These are phyloP conservation scores for Mycena galopus DNA, from an alignment of 768 basidiomycete species.

Conservation along the genomic window DNA sequence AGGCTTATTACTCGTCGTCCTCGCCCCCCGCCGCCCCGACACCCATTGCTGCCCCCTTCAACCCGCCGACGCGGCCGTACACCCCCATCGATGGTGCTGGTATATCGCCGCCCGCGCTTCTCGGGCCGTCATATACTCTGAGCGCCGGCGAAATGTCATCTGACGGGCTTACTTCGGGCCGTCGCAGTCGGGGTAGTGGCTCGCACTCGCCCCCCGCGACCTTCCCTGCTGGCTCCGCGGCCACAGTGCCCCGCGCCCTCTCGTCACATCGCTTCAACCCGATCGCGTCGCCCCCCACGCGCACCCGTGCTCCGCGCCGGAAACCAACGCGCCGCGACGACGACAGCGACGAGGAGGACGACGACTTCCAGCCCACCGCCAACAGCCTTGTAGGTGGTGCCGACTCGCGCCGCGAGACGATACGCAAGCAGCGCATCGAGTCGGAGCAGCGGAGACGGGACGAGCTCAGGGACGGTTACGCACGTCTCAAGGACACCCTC, in stretches of 20 bases:
- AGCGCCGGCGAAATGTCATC: constrained; percentile 80
- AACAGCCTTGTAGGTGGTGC: constrained; percentile 57
- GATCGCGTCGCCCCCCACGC: constrained; percentile 68
- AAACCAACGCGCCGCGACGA: constrained; percentile 57
- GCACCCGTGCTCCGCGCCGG: constrained; percentile 63
- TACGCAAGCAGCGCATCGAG: constrained; percentile 93
- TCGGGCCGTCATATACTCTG: constrained; percentile 64
- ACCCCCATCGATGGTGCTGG: constrained; percentile 73
- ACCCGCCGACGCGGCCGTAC: constrained; percentile 65
- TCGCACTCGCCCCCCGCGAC: constrained; percentile 61
- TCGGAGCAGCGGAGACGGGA: constrained; percentile 93
- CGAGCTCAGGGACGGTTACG: constrained; percentile 93
- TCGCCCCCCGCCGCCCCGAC: constrained; percentile 61
- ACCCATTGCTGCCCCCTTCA: constrained; percentile 56
- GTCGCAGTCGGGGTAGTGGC: constrained; percentile 79
- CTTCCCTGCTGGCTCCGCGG: constrained; percentile 47
- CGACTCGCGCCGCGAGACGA: constrained; percentile 88
- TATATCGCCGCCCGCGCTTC: constrained; percentile 79
- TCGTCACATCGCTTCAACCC: constrained; percentile 87
- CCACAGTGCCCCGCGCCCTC: constrained; percentile 62
- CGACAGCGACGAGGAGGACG: constrained; percentile 80
- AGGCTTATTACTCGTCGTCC: constrained; percentile 71
- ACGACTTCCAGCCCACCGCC: constrained; percentile 74
- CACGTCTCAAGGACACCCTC: constrained; percentile 90
- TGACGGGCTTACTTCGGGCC: constrained; percentile 74